These are phyloP conservation scores for Vitis rotundifolia DNA, from an alignment of 164 flowering plant genomes.

Conservation along the genomic window DNA sequence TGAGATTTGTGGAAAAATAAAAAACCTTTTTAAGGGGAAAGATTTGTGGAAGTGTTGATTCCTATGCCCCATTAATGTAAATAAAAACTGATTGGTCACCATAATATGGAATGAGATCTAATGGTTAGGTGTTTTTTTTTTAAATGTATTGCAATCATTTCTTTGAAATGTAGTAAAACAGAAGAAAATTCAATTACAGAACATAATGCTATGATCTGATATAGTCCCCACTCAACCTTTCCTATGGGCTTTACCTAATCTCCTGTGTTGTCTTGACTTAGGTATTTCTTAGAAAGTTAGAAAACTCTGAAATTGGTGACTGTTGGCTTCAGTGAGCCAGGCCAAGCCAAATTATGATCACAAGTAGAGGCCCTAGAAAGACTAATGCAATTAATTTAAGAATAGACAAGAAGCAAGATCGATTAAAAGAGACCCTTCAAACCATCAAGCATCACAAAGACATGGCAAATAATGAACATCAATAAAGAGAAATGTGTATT, in stretches of 20 bases:
- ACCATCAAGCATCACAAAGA: too few relatives aligned
- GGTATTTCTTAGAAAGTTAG: neutral
- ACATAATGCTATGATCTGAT: neutral
- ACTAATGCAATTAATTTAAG: too few relatives aligned
- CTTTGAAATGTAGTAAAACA: neutral
- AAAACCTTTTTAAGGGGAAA: neutral
- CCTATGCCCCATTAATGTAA: neutral
- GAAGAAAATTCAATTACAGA: neutral
- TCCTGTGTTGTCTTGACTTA: neutral
- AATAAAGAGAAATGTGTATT: too few relatives aligned
- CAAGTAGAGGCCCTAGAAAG: too few relatives aligned
- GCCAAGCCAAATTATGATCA: neutral
- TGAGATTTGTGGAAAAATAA: too few relatives aligned
- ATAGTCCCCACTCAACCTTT: neutral
- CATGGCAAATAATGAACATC: too few relatives aligned
- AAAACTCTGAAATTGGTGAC: neutral
- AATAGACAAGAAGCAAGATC: too few relatives aligned
- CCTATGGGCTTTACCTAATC: neutral
- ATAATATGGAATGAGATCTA: neutral
- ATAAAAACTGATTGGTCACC: neutral
- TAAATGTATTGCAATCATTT: neutral
- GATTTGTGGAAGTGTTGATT: neutral
- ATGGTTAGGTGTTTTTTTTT: neutral
- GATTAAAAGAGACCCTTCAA: too few relatives aligned
- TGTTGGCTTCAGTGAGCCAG: neutral